phyloP scores from a whole-genome alignment of 331 rosid species.

The Quercus lobata region DNA sequence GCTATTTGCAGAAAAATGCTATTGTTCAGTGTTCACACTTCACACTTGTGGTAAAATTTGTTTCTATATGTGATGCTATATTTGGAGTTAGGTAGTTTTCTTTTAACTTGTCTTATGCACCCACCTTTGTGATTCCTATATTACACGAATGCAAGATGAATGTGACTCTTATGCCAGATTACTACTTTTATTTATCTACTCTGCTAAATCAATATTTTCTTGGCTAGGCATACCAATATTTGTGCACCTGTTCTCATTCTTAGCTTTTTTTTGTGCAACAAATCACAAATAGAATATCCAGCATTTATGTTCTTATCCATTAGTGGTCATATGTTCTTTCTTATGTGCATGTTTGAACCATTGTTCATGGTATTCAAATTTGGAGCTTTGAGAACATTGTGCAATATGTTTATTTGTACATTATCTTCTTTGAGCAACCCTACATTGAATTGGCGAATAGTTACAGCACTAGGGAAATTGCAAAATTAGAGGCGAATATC shows the following conservation, averaged over 20 bases:
- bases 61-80: background rate
- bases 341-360: background rate
- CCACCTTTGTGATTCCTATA: too few relatives aligned
- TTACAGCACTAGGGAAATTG: conserved; percentile 51
- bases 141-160: background rate
- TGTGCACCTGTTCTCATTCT: background rate
- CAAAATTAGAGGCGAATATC: conserved; percentile 44
- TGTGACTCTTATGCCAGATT: background rate
- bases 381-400: background rate
- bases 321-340: background rate
- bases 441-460: conserved; percentile 61
- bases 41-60: too few relatives aligned
- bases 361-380: background rate
- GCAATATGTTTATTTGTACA: background rate
- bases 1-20: too few relatives aligned
- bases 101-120: background rate
- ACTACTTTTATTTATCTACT: background rate
- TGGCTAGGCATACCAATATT: too few relatives aligned
- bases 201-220: background rate
- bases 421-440: conserved; percentile 38
- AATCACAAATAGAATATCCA: background rate
- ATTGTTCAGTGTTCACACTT: too few relatives aligned
- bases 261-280: background rate
- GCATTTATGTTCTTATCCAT: background rate
- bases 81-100: too few relatives aligned